Evolutionary conservation across 768 basidiomycete genomes (phyloP), one percentile per base, ranked within the genome.

Genomic region (Termitomyces sp.): DNA sequence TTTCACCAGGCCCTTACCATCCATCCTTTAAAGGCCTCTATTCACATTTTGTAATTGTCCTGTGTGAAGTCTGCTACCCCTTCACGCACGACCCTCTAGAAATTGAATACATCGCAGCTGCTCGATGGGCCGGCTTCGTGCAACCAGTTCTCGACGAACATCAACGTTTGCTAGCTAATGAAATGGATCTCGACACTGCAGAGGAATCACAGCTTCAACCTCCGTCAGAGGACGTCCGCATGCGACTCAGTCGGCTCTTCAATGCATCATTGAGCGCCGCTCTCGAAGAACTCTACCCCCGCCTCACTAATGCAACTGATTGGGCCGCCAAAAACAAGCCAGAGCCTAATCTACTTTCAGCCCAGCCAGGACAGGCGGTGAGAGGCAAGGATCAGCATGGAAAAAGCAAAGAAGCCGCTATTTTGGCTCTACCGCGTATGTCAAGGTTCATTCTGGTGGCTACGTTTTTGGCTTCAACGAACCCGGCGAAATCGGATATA

Each of bases 91-190:
- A 91, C 63, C 80, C 83, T 0, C 67, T 81, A 48, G 91, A 93
- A 64, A 74, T 93, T 1, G 78, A 80, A 42, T 93, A 92, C 64
- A 79, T 93, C 28, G 82, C 87, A 2, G 84, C 86, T 0, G 87
- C 91, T 6, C 78, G 85, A 21, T 93, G 91, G 90, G 88, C 90
- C 0, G 86, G 84, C 2, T 92, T 91, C 61, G 79, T 86, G 1
- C 79, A 83, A 53, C 89, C 90, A 0, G 65, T 92, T 14, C 66
- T 89, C 7, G 81, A 81, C 52, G 80, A 81, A 32, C 67, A 80
- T 50, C 58, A 58, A 49, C 57, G 60, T 42, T 56, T 52, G 32
- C 44, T 62, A 12, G 50, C 52, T 8, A 63, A 63, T 55, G 37
- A 59, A 57, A 54, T 60, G 55, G 66, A 64, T 41, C 64, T 67